These are phyloP conservation scores for Metschnikowia cerradonensis DNA, from an alignment of 805 yeast genomes.

Conservation along the genomic window DNA sequence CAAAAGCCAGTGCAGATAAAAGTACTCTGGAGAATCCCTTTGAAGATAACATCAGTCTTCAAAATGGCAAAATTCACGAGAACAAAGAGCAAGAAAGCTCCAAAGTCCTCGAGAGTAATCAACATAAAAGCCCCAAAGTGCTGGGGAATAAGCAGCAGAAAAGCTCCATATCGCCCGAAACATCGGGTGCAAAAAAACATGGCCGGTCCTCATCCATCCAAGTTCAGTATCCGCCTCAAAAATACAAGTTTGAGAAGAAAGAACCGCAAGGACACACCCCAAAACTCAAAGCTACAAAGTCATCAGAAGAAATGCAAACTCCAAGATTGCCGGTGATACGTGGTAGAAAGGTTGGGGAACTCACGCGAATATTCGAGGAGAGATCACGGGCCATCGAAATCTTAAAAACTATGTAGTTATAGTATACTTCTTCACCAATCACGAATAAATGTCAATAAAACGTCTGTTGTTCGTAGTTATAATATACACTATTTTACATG, in stretches of 20 bases:
- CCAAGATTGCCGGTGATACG: slow-evolving; percentile 42
- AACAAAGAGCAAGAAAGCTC: not conserved
- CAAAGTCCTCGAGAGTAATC: not conserved
- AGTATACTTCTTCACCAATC: not conserved
- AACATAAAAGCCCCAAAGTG: not conserved
- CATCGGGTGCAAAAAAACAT: not conserved
- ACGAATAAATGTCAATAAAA: not conserved
- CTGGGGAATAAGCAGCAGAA: not conserved
- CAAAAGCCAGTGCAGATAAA: not conserved
- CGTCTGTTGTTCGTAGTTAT: slow-evolving; percentile 1
- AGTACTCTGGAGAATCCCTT: not conserved
- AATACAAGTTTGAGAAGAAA: slow-evolving; percentile 25
- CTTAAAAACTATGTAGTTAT: slow-evolving; percentile 12
- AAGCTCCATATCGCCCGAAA: not conserved
- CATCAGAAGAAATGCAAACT: not conserved
- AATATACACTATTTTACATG: slow-evolving; percentile 20
- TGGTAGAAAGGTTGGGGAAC: slow-evolving; percentile 56
- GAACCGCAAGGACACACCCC: not conserved
- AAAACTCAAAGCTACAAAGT: not conserved
- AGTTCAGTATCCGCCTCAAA: slow-evolving; percentile 37
- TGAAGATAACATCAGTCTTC: not conserved
- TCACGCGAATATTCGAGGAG: slow-evolving; percentile 64
- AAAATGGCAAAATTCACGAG: not conserved
- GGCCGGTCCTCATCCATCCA: slow-evolving; percentile 10
- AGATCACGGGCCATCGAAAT: slow-evolving; percentile 41